A percentile compares a stretch with the other conserved stretches of the same genome.
These are phyloP conservation scores for Pythium dissotocum DNA, from an alignment of 352 stramenopile species.

Conservation along the genomic window DNA sequence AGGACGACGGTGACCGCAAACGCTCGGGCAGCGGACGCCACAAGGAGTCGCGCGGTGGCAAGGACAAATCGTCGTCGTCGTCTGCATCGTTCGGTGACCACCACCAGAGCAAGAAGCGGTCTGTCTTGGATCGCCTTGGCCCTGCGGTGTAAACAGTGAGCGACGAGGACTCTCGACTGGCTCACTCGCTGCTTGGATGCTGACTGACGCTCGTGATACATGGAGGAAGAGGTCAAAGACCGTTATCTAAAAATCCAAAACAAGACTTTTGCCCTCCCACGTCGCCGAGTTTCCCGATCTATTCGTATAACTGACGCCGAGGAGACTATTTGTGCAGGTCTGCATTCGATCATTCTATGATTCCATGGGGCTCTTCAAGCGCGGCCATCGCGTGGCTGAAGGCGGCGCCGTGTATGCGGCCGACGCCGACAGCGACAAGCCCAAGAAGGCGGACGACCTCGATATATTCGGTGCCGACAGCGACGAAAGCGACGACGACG, in stretches of 20 bases:
- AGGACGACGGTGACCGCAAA: slow-evolving; percentile 45
- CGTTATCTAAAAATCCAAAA: slow-evolving; percentile 8
- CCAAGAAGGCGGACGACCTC: slow-evolving; percentile 30
- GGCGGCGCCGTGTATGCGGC: slow-evolving; percentile 11
- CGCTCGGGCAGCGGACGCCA: slow-evolving; percentile 23
- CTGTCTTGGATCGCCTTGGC: slow-evolving; percentile 78
- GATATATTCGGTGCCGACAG: slow-evolving; percentile 73
- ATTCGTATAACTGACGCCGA: neutral
- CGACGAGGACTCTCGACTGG: neutral
- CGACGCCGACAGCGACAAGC: neutral
- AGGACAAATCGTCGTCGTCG: slow-evolving; percentile 15
- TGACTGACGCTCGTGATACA: neutral
- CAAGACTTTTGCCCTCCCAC: slow-evolving; percentile 5
- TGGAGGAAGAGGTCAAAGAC: slow-evolving; percentile 5
- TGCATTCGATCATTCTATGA: neutral
- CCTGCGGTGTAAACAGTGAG: slow-evolving; percentile 48
- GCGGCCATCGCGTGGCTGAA: slow-evolving; percentile 25
- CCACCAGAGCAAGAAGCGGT: slow-evolving; percentile 80
- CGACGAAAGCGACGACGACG: slow-evolving; percentile 82
- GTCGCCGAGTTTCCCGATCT: neutral
- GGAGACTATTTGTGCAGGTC: neutral
- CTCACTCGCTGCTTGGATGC: neutral
- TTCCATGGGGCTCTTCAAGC: slow-evolving; percentile 28
- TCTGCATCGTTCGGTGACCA: slow-evolving; percentile 59
- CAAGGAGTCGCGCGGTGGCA: slow-evolving; percentile 37